Evolutionary conservation across 2,329 filamentous ascomycete species (phyloP).

Genomic region (Ophiostoma fasciatum): DNA sequence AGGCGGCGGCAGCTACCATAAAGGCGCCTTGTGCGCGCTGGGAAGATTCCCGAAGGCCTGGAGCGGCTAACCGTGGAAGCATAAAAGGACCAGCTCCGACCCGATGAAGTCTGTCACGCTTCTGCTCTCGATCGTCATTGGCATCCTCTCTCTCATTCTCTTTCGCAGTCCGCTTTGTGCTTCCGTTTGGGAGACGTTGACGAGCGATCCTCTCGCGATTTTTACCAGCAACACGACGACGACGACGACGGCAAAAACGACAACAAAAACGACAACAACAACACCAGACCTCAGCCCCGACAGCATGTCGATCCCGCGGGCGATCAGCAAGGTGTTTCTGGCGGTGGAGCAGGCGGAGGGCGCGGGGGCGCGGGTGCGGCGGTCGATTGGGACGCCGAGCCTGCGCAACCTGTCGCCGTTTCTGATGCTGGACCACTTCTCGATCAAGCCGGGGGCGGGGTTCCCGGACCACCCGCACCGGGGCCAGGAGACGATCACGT

Average conservation of each 20-base stretch:
- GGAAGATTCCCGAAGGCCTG: too few relatives aligned
- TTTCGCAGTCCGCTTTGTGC: slow-evolving; percentile 7
- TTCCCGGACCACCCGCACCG: slow-evolving; percentile 81
- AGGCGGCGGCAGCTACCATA: too few relatives aligned
- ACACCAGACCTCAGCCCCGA: slow-evolving; percentile 34
- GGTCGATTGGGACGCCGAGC: slow-evolving; percentile 72
- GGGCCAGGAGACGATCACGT: slow-evolving; percentile 80
- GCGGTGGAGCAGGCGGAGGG: slow-evolving; percentile 80
- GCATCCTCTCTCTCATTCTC: slow-evolving; percentile 19
- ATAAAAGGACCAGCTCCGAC: slow-evolving; percentile 5
- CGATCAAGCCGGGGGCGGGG: slow-evolving; percentile 61
- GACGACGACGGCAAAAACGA: too few relatives aligned
- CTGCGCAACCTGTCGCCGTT: slow-evolving; percentile 84
- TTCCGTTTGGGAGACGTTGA: too few relatives aligned
- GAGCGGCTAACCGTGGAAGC: too few relatives aligned
- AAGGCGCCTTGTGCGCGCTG: too few relatives aligned
- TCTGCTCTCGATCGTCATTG: slow-evolving; percentile 23
- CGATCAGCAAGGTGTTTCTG: slow-evolving; percentile 70
- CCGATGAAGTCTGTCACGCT: slow-evolving; percentile 25
- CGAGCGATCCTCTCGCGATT: background rate
- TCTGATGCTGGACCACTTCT: slow-evolving; percentile 92
- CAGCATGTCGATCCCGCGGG: slow-evolving; percentile 52
- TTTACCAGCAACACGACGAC: background rate
- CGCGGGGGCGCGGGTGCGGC: slow-evolving; percentile 70
- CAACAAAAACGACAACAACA: slow-evolving; percentile 7